Base-by-base conservation (phyloP, 495 filamentous ascomycete genomes). In the Penicillium argentinense region DNA sequence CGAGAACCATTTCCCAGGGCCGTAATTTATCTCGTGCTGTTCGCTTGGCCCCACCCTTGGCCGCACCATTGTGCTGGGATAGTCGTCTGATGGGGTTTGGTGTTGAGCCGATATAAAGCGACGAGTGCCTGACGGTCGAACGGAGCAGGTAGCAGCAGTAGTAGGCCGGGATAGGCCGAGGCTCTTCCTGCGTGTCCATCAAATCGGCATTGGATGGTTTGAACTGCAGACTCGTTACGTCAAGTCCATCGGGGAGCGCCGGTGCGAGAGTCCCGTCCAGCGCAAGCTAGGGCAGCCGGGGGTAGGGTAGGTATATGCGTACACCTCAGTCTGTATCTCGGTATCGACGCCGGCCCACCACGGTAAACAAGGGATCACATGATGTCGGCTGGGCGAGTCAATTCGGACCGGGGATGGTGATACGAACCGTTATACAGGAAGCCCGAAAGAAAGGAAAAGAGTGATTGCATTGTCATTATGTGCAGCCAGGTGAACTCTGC, bases 1-100 rank as follows among this genome's bases (percentile, higher is more conserved):
- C 76, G 23, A 82, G 82, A 1, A 84, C 75, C 90, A 98, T 96
- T 60, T 97, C 88, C 93, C 95, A 97, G 0, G 95, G 93, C 40
- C 87, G 76, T 34, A 87, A 64, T n/a, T 60, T 77, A 9, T 57
- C 62, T 13, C 76, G 73, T n/a, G 79, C 77, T 4, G 93, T 98
- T 19, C 81, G 75, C 23, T 72, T 76, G 23, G 93, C 93, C 21
- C 93, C 93, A 32, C 93, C 93, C 54, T 79, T 84, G 8, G 73
- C 66, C 12, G 76, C 55, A 18, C 93, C 93, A 67, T 98, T 98
- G 65, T 98, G 93, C 62, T 98, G 93, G 18, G 78, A 76, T 7
- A 97, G 76, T 1, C 93, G 86, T 30, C 93, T 75, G 5, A 71
- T 67, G 12, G 93, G 95, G 60, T 96, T 81, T 1, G 92, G 91